Evolutionary conservation across 768 basidiomycete genomes (phyloP), one percentile per base, ranked within the genome.

Genomic region (Tricholoma flavovirens): DNA sequence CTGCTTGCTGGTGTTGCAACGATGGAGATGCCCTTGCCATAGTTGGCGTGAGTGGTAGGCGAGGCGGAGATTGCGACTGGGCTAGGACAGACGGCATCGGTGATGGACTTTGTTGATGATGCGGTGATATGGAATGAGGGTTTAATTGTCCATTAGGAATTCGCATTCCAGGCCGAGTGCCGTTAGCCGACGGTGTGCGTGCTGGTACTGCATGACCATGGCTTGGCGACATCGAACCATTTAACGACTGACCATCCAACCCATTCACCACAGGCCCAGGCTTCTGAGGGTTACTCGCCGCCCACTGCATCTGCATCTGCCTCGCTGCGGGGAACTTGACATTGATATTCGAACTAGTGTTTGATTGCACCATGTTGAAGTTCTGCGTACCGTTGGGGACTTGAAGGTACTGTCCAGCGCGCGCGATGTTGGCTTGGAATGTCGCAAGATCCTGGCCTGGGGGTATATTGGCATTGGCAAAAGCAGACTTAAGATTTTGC

Each of bases 131-230:
- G 0, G 77, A 67, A 57, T 72, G 73, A n/a, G 66, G 21, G n/a
- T 60, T 24, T 53, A 76, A 74, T 55, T 78, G 80, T 3, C 74
- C 77, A 15, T 75, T 75, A 10, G 73, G 62, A 48, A 58, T 56
- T 17, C 67, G 65, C 29, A 72, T 59, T 15, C 67, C 66, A 21
- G 73, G 72, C 43, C 81, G 79, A n/a, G 74, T 75, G 5, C 84
- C 83, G 61, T 82, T 83, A 17, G 80, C 77, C 0, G 84, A 85
- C 2, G 83, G 79, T 10, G 78, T 76, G 21, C 83, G 76, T 17
- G 71, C 69, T 35, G 71, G 73, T 9, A 69, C 63, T n/a, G 72
- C 61, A 56, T 78, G 73, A 14, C 65, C 61, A 24, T 67, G 59
- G 49, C 58, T 70, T n/a, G 76, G 78, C 26, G 64, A 67, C 57